Evolutionary conservation across 2,329 filamentous ascomycete species (phyloP), one percentile per base, ranked within the genome.

Genomic region (Botrytis fabae): DNA sequence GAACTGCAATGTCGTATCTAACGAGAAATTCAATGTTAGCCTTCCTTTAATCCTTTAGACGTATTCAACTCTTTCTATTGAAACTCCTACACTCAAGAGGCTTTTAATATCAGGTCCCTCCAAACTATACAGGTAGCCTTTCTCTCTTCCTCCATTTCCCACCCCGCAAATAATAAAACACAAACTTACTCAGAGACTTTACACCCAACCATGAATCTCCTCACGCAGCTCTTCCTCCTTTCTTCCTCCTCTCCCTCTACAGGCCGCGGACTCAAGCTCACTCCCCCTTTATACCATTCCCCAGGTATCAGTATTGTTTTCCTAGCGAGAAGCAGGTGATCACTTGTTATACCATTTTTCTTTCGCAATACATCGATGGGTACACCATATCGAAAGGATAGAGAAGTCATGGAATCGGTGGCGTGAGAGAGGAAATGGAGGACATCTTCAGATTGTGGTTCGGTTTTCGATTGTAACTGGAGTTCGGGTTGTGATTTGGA

Each of bases 191-290:
- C 91, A 38, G 88, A 84, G 42, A 93, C 91, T 80, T 95, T 95
- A 82, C 91, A 93, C 1, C 86, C 86, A 2, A 93, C 89, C 93
- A 95, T 95, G 85, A 91, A 95, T 75, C 91, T 88, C 60, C 93
- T 86, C 48, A 95, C 86, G 79, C 90, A 91, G 28, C 84, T 86
- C 82, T 93, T 95, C 75, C 90, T 86, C 68, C 87, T 84, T 82
- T 93, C 91, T 78, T 94, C 92, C 63, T 92, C 91, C 79, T 93
- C 92, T 65, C 91, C 89, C 71, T 92, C 91, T n/a, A 93, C 78
- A 0, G 93, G 92, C 42, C 87, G 84, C 1, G 92, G 92, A 63
- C 90, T 93, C 38, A 94, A 83, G 77, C 89, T 91, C 9, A 91
- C 84, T 5, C 89, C 90, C 6, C 86, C 90, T 77, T 88, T 89